Conservation (phyloP, 2,329 filamentous ascomycete species). For the Beauveria sp. region DNA sequence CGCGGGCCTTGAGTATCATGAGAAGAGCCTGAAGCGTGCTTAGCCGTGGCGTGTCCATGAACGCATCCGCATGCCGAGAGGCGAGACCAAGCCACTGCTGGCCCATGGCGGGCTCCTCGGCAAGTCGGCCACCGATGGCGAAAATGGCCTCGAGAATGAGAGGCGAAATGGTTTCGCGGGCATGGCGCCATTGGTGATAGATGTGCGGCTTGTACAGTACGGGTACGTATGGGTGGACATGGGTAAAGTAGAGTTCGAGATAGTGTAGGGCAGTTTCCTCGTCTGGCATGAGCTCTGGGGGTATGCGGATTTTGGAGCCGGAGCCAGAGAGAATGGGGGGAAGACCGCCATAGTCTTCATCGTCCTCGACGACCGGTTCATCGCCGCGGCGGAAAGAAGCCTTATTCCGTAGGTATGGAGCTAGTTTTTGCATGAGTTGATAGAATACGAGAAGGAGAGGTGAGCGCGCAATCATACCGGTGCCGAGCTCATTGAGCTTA, state of each 20-base stretch:
- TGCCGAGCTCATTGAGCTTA: slow-evolving; percentile 78
- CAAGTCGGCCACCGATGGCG: slow-evolving; percentile 75
- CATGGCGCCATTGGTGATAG: slow-evolving; percentile 82
- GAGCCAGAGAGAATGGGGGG: slow-evolving; percentile 61
- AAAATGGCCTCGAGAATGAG: slow-evolving; percentile 86
- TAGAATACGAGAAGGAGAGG: not conserved
- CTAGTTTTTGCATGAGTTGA: slow-evolving; percentile 32
- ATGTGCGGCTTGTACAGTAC: slow-evolving; percentile 77
- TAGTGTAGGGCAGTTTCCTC: slow-evolving; percentile 76
- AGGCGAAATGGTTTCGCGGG: slow-evolving; percentile 78
- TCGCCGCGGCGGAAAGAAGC: slow-evolving; percentile 43
- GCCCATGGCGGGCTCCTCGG: slow-evolving; percentile 75
- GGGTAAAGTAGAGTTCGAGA: slow-evolving; percentile 82
- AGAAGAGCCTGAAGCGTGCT: slow-evolving; percentile 89
- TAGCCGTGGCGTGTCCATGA: slow-evolving; percentile 83
- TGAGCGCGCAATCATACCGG: slow-evolving; percentile 49
- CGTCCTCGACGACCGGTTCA: slow-evolving; percentile 59
- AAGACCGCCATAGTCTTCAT: slow-evolving; percentile 67
- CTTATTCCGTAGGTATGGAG: slow-evolving; percentile 74
- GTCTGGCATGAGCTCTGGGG: slow-evolving; percentile 85
- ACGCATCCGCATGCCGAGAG: slow-evolving; percentile 81
- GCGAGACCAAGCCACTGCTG: slow-evolving; percentile 91
- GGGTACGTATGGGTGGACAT: slow-evolving; percentile 89
- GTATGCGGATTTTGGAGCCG: slow-evolving; percentile 77
- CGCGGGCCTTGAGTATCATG: slow-evolving; percentile 81